These are phyloP conservation scores for Cylindrotheca fusiformis DNA, from an alignment of 108 stramenopile genomes.

Conservation along the genomic window DNA sequence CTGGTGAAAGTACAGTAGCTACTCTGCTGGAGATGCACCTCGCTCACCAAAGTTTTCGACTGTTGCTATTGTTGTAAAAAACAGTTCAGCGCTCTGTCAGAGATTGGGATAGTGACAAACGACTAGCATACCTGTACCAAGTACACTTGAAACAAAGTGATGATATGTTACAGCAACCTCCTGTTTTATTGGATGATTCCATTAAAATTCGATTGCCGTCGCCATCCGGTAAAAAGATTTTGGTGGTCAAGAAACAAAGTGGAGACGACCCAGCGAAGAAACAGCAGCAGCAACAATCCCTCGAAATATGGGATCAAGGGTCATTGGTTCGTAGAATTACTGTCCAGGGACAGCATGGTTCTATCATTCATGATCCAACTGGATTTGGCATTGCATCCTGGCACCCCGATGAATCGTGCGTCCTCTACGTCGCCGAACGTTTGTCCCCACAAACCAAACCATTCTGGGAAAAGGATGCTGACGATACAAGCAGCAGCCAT, in stretches of 20 bases:
- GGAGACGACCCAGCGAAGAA: constrained; percentile 14
- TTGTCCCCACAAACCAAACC: constrained; percentile 39
- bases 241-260: constrained; percentile 45
- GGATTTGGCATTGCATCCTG: constrained; percentile 68
- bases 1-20: neutral
- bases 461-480: constrained; percentile 26
- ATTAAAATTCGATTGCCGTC: constrained; percentile 62
- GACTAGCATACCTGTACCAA: constrained; percentile 55
- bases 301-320: constrained; percentile 70
- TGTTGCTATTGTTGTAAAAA: too few species aligned
- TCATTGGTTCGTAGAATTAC: constrained; percentile 48
- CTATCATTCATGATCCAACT: constrained; percentile 51
- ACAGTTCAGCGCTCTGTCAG: constrained; percentile 62
- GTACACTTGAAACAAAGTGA: constrained; percentile 19
- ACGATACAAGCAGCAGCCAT: neutral
- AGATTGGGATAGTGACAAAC: constrained; percentile 64
- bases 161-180: constrained; percentile 27
- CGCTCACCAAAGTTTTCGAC: neutral
- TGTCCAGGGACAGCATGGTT: constrained; percentile 38
- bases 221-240: constrained; percentile 59
- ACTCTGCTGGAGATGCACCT: neutral
- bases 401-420: constrained; percentile 54
- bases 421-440: constrained; percentile 72
- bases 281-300: constrained; percentile 16
- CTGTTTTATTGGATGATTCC: constrained; percentile 48